Percentiles rank a stretch among this genome's conserved stretches.
phyloP scores from a whole-genome alignment of 257 asterid genomes.

The Solanum etuberosum region DNA sequence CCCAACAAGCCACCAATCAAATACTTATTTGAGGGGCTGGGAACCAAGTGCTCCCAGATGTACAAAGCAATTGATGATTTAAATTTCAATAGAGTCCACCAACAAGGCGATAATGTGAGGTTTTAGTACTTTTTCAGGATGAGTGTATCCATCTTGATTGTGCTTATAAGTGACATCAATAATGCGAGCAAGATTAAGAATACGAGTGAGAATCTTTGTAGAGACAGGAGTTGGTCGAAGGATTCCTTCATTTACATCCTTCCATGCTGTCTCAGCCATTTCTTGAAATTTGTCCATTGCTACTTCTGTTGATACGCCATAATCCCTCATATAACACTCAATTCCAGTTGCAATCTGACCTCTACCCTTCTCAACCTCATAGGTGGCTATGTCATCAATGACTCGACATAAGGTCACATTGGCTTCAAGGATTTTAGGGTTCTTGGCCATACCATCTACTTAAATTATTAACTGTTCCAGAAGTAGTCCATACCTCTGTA shows the following conservation, averaged over 20 bases:
- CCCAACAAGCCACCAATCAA: not conserved
- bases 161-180: conserved; percentile 27
- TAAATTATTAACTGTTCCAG: not conserved
- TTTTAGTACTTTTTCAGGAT: conserved; percentile 13
- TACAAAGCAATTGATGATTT: not conserved
- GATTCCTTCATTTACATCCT: conserved; percentile 35
- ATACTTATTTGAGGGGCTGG: not conserved
- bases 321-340: conserved; percentile 37
- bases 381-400: not conserved
- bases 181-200: conserved; percentile 22
- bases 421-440: not conserved
- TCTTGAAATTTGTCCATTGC: conserved; percentile 21
- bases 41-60: not conserved
- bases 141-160: conserved; percentile 33
- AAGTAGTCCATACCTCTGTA: not conserved
- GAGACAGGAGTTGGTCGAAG: conserved; percentile 7
- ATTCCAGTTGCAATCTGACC: conserved; percentile 41
- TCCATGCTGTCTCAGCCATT: conserved; percentile 37
- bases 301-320: conserved; percentile 18
- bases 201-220: conserved; percentile 2
- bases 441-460: not conserved
- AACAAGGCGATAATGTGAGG: conserved; percentile 12
- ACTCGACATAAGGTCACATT: not conserved
- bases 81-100: conserved; percentile 2
- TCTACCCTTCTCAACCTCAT: conserved; percentile 28